Evolutionary conservation across 1,284 basidiomycete species (phyloP), one percentile per base, ranked within the genome.

Genomic region (Rhodotorula sp.): DNA sequence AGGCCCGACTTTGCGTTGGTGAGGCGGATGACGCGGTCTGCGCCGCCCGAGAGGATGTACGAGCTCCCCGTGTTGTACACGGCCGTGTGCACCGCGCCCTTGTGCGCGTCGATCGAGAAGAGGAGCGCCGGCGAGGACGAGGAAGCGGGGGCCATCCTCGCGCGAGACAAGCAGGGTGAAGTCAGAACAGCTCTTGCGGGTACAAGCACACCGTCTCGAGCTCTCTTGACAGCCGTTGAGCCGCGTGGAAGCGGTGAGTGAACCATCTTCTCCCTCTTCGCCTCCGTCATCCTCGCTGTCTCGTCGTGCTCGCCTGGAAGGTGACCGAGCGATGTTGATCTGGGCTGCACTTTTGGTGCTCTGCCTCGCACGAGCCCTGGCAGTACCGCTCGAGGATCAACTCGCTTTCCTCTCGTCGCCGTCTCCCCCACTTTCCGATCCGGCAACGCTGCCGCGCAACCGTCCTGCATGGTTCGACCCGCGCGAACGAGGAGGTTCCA

Each of bases 21-120:
- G 42, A 99, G 87, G 60, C 90, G 87, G 61, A 99, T 87, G 3
- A 89, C 88, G 60, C 94, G 88, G 82, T 99, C 97, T 80, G 92
- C 89, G 23, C 93, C 93, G 14, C 93, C 97, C 0, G 92, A 90
- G 25, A 99, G 85, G 67, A 94, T 84, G 80, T 99, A 99, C 76
- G 91, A 92, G 61, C 90, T 90, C 2, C 78, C 74, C 0, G 86
- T 84, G 74, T 80, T 81, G 70, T 77, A 81, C 13, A 80, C 75
- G 27, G 74, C 78, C 23, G 78, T 74, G 70, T 82, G 79, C 44
- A 80, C 76, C 1, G 81, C 79, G 14, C 79, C 81, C 49, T 78
- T 79, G 73, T 82, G 80, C 54, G 41, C 9, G 25, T 58, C 27
- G 42, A 52, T 23, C 48, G 55, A 44, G 19, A 52, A 49, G 41